Evolutionary conservation across 768 basidiomycete genomes (phyloP).

Genomic region (Piloderma croceum): DNA sequence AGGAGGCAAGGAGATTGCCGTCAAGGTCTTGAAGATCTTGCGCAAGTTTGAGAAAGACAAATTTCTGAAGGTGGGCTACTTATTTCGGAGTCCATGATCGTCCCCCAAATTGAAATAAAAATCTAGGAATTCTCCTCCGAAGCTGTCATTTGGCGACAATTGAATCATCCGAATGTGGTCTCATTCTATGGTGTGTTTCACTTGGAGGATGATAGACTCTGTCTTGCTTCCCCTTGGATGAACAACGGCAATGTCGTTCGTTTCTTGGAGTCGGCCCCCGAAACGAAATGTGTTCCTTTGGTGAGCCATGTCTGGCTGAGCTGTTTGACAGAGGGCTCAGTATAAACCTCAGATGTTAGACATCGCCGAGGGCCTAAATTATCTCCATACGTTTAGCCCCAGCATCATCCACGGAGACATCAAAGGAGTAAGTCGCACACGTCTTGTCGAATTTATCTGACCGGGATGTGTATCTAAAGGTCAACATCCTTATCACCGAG

Average conservation of each 20-base stretch:
- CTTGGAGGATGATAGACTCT: not conserved
- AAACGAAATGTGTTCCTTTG: too few relatives aligned
- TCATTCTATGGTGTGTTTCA: constrained; percentile 1
- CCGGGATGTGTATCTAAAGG: too few relatives aligned
- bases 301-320: too few relatives aligned
- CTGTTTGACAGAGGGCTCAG: too few relatives aligned
- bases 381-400: constrained; percentile 21
- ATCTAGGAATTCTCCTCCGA: too few relatives aligned
- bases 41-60: not conserved
- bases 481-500: too few relatives aligned
- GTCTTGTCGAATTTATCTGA: too few relatives aligned
- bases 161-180: constrained; percentile 1
- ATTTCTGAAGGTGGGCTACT: not conserved
- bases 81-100: not conserved
- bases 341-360: constrained; percentile 21
- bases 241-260: too few relatives aligned
- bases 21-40: constrained; percentile 3
- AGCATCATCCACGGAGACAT: constrained; percentile 30
- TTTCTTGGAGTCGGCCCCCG: too few relatives aligned
- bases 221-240: constrained; percentile 4
- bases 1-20: not conserved
- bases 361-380: constrained; percentile 22
- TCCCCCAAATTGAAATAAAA: not conserved
- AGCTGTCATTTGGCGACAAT: not conserved
- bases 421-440: constrained; percentile 26